Conservation (phyloP, 2,329 filamentous ascomycete genomes). For the Chrysosporium queenslandicum region DNA sequence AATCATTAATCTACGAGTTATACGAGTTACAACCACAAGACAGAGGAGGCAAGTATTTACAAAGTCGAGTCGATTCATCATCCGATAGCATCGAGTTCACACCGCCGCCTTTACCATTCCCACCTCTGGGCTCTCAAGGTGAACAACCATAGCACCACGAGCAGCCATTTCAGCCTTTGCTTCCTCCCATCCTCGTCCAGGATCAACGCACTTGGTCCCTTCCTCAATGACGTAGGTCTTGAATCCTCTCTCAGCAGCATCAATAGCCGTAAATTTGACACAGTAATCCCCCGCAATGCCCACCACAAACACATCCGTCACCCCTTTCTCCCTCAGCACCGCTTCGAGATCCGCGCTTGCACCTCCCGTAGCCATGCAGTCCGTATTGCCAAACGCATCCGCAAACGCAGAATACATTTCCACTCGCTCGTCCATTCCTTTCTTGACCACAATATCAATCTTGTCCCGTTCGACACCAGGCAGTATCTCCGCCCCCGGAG, state of each 20-base stretch:
- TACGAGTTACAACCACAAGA: too few relatives aligned
- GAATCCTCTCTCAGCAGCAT: slow-evolving; percentile 68
- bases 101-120: background rate
- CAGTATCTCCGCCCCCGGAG: slow-evolving; percentile 61
- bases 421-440: slow-evolving; percentile 62
- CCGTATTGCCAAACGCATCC: slow-evolving; percentile 56
- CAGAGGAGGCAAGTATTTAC: too few relatives aligned
- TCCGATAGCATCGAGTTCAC: background rate
- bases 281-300: slow-evolving; percentile 87
- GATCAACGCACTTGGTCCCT: slow-evolving; percentile 63
- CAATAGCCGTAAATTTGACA: slow-evolving; percentile 68
- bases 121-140: slow-evolving; percentile 33
- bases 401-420: slow-evolving; percentile 95
- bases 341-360: slow-evolving; percentile 51
- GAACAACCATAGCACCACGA: slow-evolving; percentile 55
- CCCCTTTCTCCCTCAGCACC: slow-evolving; percentile 45
- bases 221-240: slow-evolving; percentile 66
- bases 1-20: too few relatives aligned
- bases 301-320: slow-evolving; percentile 76
- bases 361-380: slow-evolving; percentile 24
- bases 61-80: too few relatives aligned
- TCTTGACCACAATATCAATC: slow-evolving; percentile 61
- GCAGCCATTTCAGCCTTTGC: slow-evolving; percentile 46
- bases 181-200: slow-evolving; percentile 46
- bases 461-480: slow-evolving; percentile 54